Conservation (phyloP, 148 eudicot species). For the Amaranthus palmeri region DNA sequence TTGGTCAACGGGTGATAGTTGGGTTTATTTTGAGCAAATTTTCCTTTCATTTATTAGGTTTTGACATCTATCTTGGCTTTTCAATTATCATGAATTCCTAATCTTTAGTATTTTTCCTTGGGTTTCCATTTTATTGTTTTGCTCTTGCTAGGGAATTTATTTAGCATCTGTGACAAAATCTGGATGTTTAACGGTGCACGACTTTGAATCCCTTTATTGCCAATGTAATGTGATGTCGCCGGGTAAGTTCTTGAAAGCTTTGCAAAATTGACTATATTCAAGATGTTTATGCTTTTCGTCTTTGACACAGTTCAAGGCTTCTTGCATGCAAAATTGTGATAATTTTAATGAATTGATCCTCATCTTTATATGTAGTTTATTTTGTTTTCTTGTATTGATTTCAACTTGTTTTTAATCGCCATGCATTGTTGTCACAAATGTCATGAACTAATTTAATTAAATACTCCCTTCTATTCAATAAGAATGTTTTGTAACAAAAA, state of each 20-base stretch:
- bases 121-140: neutral
- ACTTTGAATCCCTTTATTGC: slow-evolving; percentile 65
- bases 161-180: slow-evolving; percentile 80
- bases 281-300: slow-evolving; percentile 4
- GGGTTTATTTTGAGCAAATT: neutral
- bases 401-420: neutral
- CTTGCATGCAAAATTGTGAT: too few relatives aligned
- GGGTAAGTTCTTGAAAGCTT: slow-evolving; percentile 20
- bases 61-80: neutral
- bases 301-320: neutral
- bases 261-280: slow-evolving; percentile 2
- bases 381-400: neutral
- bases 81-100: neutral
- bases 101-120: neutral
- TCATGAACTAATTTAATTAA: too few relatives aligned
- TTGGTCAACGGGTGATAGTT: too few relatives aligned
- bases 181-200: slow-evolving; percentile 86
- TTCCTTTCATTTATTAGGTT: neutral
- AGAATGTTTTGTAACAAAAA: too few relatives aligned
- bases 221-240: slow-evolving; percentile 37
- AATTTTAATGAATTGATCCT: too few relatives aligned
- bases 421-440: too few relatives aligned
- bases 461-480: too few relatives aligned
- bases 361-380: neutral
- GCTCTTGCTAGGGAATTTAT: slow-evolving; percentile 58